Conservation (phyloP, 352 stramenopile species). For the Peronospora belbahrii region DNA sequence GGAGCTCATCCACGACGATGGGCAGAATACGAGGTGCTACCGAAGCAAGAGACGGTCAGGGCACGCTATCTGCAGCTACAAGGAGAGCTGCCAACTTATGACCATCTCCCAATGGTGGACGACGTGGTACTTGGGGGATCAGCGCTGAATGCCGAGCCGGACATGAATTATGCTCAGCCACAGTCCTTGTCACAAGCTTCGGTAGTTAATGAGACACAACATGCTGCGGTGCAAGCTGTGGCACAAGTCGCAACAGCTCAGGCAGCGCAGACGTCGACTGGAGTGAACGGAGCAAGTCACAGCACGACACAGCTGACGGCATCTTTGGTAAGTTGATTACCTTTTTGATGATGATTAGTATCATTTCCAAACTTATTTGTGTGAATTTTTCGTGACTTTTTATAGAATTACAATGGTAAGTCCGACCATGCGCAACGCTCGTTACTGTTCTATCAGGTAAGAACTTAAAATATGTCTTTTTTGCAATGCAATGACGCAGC, state of each 20-base stretch:
- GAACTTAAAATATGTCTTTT: neutral
- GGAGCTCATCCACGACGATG: constrained; percentile 65
- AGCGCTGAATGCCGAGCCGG: constrained; percentile 40
- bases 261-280: constrained; percentile 6
- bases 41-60: constrained; percentile 60
- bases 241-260: constrained; percentile 8
- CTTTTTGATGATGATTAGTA: neutral
- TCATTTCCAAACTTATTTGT: constrained; percentile 1
- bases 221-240: constrained; percentile 17
- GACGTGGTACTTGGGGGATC: constrained; percentile 59
- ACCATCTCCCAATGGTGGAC: constrained; percentile 57
- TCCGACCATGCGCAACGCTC: neutral
- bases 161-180: constrained; percentile 54
- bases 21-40: constrained; percentile 71
- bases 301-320: constrained; percentile 25
- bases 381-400: neutral
- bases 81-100: constrained; percentile 50
- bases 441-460: neutral
- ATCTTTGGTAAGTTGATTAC: constrained; percentile 32
- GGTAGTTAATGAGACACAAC: constrained; percentile 28
- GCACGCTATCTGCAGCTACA: constrained; percentile 56
- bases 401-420: constrained; percentile 23
- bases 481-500: constrained; percentile 1
- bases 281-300: constrained; percentile 13
- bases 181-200: constrained; percentile 33